Percentiles rank a stretch among this genome's conserved stretches.
Conservation (phyloP, 2,329 filamentous ascomycete species). For the Nannizzia gypsea region DNA sequence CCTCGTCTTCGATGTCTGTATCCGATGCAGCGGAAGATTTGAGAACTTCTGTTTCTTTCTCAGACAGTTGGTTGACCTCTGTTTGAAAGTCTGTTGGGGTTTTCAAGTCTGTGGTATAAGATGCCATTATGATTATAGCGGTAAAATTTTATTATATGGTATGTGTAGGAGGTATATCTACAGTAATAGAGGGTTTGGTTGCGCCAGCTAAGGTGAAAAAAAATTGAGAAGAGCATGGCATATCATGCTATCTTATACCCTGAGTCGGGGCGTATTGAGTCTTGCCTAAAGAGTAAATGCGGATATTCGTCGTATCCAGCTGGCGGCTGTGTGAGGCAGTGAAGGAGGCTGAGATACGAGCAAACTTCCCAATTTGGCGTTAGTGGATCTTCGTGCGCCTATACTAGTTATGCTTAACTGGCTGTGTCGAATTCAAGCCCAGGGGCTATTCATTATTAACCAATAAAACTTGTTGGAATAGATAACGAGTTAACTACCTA, state of each 20-base stretch:
- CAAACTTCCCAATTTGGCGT: neutral
- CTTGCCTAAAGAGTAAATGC: neutral
- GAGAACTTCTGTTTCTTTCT: constrained; percentile 10
- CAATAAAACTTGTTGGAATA: too few relatives aligned
- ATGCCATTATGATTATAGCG: neutral
- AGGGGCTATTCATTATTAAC: too few relatives aligned
- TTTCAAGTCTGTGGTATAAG: neutral
- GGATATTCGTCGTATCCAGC: neutral
- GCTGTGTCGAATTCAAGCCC: too few relatives aligned
- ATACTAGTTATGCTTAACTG: neutral
- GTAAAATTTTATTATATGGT: neutral
- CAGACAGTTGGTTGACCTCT: neutral
- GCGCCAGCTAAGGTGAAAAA: neutral
- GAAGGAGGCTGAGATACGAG: constrained; percentile 1
- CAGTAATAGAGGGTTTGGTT: neutral
- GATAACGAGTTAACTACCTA: too few relatives aligned
- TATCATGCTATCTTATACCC: neutral
- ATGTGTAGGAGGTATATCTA: neutral
- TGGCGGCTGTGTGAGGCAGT: neutral
- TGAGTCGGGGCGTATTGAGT: neutral
- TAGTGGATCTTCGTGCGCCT: too few relatives aligned
- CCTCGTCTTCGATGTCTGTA: constrained; percentile 5
- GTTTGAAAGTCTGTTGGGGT: neutral
- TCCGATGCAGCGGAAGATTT: constrained; percentile 10
- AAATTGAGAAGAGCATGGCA: neutral